Evolutionary conservation across 1,284 basidiomycete genomes (phyloP).

Genomic region (Trichosporon sp.): DNA sequence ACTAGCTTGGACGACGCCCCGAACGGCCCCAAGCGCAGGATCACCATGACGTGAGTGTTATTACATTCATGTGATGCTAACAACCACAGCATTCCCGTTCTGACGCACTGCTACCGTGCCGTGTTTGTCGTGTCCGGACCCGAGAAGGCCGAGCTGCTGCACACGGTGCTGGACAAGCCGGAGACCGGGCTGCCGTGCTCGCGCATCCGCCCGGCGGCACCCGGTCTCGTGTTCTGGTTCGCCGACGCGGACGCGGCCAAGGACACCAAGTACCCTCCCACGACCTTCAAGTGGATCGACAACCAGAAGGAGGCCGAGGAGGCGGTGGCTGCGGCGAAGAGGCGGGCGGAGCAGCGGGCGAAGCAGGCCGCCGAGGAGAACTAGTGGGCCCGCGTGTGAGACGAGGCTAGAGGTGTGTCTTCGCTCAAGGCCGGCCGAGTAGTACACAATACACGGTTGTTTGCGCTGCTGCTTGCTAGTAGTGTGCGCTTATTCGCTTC

Average conservation of each 20-base stretch:
- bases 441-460: background rate
- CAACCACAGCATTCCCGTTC: slow-evolving; percentile 60
- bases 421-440: background rate
- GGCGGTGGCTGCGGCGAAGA: slow-evolving; percentile 42
- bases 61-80: slow-evolving; percentile 9
- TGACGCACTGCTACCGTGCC: slow-evolving; percentile 84
- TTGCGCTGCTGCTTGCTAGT: background rate
- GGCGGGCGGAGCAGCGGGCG: slow-evolving; percentile 28
- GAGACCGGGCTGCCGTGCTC: slow-evolving; percentile 78
- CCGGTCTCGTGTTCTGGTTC: slow-evolving; percentile 90
- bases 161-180: slow-evolving; percentile 74
- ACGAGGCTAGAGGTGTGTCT: no score
- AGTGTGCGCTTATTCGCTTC: background rate
- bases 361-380: slow-evolving; percentile 22
- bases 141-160: slow-evolving; percentile 76
- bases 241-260: slow-evolving; percentile 71
- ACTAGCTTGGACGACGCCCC: slow-evolving; percentile 89
- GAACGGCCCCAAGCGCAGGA: slow-evolving; percentile 83
- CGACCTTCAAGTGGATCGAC: slow-evolving; percentile 49
- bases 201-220: slow-evolving; percentile 71
- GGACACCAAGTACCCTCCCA: slow-evolving; percentile 43
- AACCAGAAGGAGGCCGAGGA: slow-evolving; percentile 49
- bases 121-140: slow-evolving; percentile 85
- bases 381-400: background rate
- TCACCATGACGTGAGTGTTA: slow-evolving; percentile 66